Conservation (phyloP, 2,329 filamentous ascomycete genomes). For the Alternaria ventricosa region DNA sequence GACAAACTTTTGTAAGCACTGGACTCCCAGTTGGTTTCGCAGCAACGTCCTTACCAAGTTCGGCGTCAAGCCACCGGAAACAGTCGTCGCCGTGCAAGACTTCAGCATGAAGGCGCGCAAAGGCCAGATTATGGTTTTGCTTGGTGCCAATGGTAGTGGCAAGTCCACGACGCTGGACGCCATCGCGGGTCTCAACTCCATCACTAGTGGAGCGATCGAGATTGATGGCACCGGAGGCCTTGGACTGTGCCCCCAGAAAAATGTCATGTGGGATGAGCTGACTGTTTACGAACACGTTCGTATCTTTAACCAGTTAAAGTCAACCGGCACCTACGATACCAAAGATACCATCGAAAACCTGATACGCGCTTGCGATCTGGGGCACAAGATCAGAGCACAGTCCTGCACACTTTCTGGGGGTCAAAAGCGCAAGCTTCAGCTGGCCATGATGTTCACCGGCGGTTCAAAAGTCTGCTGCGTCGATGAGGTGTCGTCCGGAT, state of each 20-base stretch:
- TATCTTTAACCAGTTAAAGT: conserved; percentile 85
- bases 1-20: conserved; percentile 77
- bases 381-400: conserved; percentile 72
- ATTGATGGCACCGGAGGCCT: conserved; percentile 81
- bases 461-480: conserved; percentile 88
- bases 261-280: conserved; percentile 89
- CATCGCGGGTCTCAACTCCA: conserved; percentile 80
- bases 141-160: conserved; percentile 89
- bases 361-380: conserved; percentile 75
- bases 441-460: conserved; percentile 95
- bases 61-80: conserved; percentile 59
- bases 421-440: conserved; percentile 89
- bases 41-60: conserved; percentile 55
- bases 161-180: conserved; percentile 90
- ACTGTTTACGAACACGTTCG: conserved; percentile 84
- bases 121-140: conserved; percentile 83
- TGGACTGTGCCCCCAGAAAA: conserved; percentile 90
- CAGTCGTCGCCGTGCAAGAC: conserved; percentile 79
- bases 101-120: conserved; percentile 73
- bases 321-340: conserved; percentile 58
- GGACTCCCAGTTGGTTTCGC: conserved; percentile 69
- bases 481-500: conserved; percentile 87
- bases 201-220: conserved; percentile 77
- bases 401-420: conserved; percentile 85
- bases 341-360: conserved; percentile 67